Evolutionary conservation across 108 stramenopile species (phyloP), one percentile per base, ranked within the genome.

Genomic region (Skeletonema tropicum): DNA sequence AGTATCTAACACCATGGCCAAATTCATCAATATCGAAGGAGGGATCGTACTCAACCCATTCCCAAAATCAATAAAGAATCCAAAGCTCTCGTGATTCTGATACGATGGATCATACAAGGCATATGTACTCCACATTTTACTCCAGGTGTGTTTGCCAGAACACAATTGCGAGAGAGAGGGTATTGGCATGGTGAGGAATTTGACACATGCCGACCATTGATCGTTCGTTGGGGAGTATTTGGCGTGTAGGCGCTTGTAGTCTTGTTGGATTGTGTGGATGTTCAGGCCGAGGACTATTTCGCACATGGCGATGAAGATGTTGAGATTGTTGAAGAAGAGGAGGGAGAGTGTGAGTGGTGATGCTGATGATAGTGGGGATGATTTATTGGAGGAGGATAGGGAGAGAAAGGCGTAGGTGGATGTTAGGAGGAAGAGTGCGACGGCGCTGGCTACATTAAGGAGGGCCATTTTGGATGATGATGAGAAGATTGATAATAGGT

Each of bases 21-120:
- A 57, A 78, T 90, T 92, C 87, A 90, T 80, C 55, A 90, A 70
- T 36, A 91, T 30, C 41, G 88, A 88, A 14, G 93, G 90, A 33
- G 82, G 82, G 29, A 94, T 89, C 25, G 93, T 94, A 6, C 89
- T 84, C 83, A 86, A 80, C 2, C 93, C 93, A 73, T 94, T 94
- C 29, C 93, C 93, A 68, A 92, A 84, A 74, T 94, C 93, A 41
- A 94, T 90, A 73, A 94, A 94, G 64, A 94, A 94, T 55, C 93
- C 93, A 74, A 91, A 94, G 12, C 86, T 83, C 80, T 94, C 93
- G 13, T 87, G 74, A 83, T 94, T 94, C 42, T 89, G 89, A 79
- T 94, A 94, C 12, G 87, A 88, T 14, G 93, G 93, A 80, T 94
- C 90, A 66, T 87, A 94, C 5, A 94, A 64, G 23, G 88, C 66